Conservation (phyloP, 257 asterid genomes). For the Datura wrightii region DNA sequence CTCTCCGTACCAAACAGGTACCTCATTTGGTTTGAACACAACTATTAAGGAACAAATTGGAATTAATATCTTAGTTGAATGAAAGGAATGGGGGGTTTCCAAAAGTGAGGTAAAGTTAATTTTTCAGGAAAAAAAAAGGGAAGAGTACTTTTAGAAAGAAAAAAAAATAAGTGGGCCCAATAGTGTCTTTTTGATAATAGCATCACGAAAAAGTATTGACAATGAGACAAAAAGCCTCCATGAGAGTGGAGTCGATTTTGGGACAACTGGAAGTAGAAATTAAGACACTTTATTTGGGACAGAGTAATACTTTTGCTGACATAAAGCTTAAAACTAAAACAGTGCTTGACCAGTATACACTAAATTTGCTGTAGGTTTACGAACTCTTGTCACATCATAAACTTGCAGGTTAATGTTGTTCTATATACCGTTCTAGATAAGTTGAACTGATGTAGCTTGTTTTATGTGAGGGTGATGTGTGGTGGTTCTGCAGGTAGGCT, state of each 20-base stretch:
- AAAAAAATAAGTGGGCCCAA: neutral
- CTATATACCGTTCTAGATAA: neutral
- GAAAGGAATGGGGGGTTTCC: neutral
- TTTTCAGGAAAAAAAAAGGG: neutral
- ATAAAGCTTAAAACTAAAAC: neutral
- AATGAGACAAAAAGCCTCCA: neutral
- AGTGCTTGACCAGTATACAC: neutral
- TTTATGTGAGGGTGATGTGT: conserved; percentile 9
- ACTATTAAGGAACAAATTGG: neutral
- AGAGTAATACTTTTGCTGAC: neutral
- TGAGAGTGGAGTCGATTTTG: neutral
- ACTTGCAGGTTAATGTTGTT: neutral
- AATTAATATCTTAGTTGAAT: conserved; percentile 6
- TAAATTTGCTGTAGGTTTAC: neutral
- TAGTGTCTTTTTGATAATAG: neutral
- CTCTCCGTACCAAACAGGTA: neutral
- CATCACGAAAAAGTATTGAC: neutral
- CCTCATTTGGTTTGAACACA: neutral
- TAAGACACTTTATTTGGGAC: neutral
- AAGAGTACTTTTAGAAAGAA: neutral
- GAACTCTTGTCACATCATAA: neutral
- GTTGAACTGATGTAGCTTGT: conserved; percentile 23
- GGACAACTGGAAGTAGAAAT: neutral
- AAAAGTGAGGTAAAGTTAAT: neutral
- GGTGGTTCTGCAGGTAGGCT: conserved; percentile 76